These are phyloP conservation scores for Aspergillus brasiliensis DNA, from an alignment of 2,329 filamentous ascomycete species.

Conservation along the genomic window DNA sequence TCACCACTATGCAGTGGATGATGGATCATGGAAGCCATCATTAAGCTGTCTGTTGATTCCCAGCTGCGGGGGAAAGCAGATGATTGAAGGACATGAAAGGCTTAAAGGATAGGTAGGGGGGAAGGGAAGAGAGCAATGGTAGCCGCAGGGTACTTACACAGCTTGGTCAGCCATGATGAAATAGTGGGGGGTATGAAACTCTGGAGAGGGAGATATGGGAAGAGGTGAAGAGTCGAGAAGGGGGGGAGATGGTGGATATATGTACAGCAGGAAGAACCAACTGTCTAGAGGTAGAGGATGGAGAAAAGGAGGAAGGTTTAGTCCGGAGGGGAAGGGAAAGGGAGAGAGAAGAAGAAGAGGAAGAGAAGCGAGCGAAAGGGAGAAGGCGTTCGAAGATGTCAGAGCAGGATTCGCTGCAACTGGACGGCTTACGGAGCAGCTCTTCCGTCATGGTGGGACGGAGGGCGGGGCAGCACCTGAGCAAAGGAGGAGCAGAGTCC, in stretches of 20 bases:
- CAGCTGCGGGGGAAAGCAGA: neutral
- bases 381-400: slow-evolving; percentile 25
- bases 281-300: slow-evolving; percentile 10
- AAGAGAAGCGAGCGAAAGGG: slow-evolving; percentile 26
- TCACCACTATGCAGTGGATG: neutral
- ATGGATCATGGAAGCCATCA: neutral
- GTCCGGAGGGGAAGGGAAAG: slow-evolving; percentile 16
- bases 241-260: slow-evolving; percentile 15
- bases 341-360: slow-evolving; percentile 22
- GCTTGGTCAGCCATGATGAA: slow-evolving; percentile 47
- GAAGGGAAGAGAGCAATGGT: slow-evolving; percentile 3
- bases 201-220: slow-evolving; percentile 14
- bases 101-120: slow-evolving; percentile 14
- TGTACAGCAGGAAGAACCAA: slow-evolving; percentile 17
- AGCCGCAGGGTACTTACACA: slow-evolving; percentile 43
- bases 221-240: slow-evolving; percentile 8
- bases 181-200: slow-evolving; percentile 17
- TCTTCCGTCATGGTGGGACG: slow-evolving; percentile 39
- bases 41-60: neutral
- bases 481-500: slow-evolving; percentile 34
- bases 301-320: slow-evolving; percentile 11
- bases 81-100: slow-evolving; percentile 9
- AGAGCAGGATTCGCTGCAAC: slow-evolving; percentile 15
- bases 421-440: slow-evolving; percentile 37
- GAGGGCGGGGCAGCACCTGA: slow-evolving; percentile 26